phyloP scores from a whole-genome alignment of 2,329 filamentous ascomycete species.

The Lecanoromycetidae sp. region DNA sequence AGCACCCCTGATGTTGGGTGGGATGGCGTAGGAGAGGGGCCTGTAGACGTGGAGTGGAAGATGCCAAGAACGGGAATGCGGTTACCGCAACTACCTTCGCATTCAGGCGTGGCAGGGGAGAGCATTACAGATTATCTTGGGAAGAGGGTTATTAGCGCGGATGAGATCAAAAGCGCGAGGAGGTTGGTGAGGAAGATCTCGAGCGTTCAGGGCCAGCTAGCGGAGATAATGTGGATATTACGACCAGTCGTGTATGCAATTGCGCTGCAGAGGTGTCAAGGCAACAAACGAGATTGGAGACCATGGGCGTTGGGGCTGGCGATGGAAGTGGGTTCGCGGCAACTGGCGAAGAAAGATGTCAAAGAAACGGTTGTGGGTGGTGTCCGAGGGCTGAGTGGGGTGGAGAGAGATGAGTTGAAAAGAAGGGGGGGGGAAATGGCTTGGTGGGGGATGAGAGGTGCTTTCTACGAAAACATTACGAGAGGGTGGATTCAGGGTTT shows the following conservation, averaged over 20 bases:
- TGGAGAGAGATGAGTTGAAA: constrained; percentile 82
- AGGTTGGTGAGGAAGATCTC: constrained; percentile 66
- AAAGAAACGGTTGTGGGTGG: constrained; percentile 54
- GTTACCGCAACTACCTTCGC: constrained; percentile 61
- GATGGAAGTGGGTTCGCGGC: constrained; percentile 79
- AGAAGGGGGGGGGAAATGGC: constrained; percentile 81
- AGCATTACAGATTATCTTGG: constrained; percentile 77
- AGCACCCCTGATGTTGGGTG: constrained; percentile 33
- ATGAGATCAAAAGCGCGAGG: constrained; percentile 89
- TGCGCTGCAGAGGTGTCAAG: constrained; percentile 61
- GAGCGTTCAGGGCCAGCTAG: constrained; percentile 61
- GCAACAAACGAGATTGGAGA: constrained; percentile 69
- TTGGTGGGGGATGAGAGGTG: constrained; percentile 96
- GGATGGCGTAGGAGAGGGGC: constrained; percentile 37
- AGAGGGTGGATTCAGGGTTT: constrained; percentile 56
- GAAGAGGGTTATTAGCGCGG: constrained; percentile 80
- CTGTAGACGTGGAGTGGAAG: constrained; percentile 51
- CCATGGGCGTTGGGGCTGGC: constrained; percentile 81
- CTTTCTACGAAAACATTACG: constrained; percentile 87
- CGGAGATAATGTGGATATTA: constrained; percentile 84
- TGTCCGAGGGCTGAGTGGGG: constrained; percentile 61
- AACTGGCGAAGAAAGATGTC: constrained; percentile 59
- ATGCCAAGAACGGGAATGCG: constrained; percentile 92
- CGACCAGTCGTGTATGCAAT: constrained; percentile 78
- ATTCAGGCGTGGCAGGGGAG: constrained; percentile 26